Evolutionary conservation across 805 yeast species (phyloP).

Genomic region (Saccharomycopsis sp.): DNA sequence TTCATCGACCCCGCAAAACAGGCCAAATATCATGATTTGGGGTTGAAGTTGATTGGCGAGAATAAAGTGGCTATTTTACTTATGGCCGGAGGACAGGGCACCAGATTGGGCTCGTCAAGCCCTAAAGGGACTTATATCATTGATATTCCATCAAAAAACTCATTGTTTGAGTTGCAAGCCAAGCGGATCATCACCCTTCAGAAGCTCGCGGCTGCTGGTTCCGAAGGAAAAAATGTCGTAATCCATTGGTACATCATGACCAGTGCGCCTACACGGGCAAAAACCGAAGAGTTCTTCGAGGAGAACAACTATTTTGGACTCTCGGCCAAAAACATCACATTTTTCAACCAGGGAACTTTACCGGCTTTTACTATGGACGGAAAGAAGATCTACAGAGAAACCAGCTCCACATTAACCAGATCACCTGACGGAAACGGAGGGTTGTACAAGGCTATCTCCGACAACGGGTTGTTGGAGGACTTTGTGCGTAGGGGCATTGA

Average conservation of each 20-base stretch:
- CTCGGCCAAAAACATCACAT: slow-evolving; percentile 47
- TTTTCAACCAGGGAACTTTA: slow-evolving; percentile 91
- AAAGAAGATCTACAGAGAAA: slow-evolving; percentile 55
- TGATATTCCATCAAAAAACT: slow-evolving; percentile 74
- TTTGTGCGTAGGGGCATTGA: slow-evolving; percentile 61
- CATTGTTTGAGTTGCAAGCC: slow-evolving; percentile 88
- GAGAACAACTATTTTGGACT: slow-evolving; percentile 69
- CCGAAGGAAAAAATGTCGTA: slow-evolving; percentile 25
- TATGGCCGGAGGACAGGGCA: slow-evolving; percentile 99
- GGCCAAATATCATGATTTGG: slow-evolving; percentile 41
- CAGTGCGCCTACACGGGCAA: slow-evolving; percentile 72
- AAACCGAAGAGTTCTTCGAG: slow-evolving; percentile 67
- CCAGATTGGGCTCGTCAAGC: slow-evolving; percentile 78
- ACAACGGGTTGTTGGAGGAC: slow-evolving; percentile 61
- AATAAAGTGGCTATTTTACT: slow-evolving; percentile 83
- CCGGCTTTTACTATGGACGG: slow-evolving; percentile 83
- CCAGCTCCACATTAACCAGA: slow-evolving; percentile 52
- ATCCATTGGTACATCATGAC: slow-evolving; percentile 95
- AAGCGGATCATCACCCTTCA: slow-evolving; percentile 70
- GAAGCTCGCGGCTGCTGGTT: slow-evolving; percentile 36
- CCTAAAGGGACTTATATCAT: slow-evolving; percentile 96
- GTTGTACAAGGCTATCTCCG: slow-evolving; percentile 72
- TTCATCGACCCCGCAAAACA: slow-evolving; percentile 28
- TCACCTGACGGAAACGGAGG: slow-evolving; percentile 99
- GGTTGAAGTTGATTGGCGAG: slow-evolving; percentile 58